Percentiles rank a stretch among this genome's conserved stretches.
Evolutionary conservation across 2,329 filamentous ascomycete species (phyloP).

Genomic region (Aquanectria penicillioides): DNA sequence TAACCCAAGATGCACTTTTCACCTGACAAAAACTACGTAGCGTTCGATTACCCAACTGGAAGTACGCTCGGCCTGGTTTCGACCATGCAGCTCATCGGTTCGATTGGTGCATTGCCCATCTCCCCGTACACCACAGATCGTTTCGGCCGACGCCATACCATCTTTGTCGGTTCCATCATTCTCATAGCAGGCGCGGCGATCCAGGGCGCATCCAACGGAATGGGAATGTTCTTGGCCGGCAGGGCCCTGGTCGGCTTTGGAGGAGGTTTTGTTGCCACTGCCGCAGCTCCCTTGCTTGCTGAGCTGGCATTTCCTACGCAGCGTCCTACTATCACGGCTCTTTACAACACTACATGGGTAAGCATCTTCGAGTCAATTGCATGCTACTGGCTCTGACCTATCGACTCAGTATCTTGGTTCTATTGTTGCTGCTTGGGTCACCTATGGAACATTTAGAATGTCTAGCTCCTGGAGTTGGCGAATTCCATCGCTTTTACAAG

Average conservation of each 20-base stretch:
- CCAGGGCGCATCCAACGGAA: conserved; percentile 42
- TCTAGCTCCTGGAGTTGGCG: conserved; percentile 50
- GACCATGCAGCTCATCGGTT: conserved; percentile 44
- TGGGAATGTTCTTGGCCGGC: conserved; percentile 64
- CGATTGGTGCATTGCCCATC: conserved; percentile 44
- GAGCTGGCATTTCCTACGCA: conserved; percentile 65
- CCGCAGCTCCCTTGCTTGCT: conserved; percentile 60
- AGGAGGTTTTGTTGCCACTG: conserved; percentile 61
- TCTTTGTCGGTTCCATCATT: conserved; percentile 44
- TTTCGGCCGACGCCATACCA: conserved; percentile 44
- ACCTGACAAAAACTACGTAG: too few species aligned
- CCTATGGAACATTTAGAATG: conserved; percentile 55
- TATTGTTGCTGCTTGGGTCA: conserved; percentile 56
- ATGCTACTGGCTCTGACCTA: conserved; percentile 39
- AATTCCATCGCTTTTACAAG: conserved; percentile 44
- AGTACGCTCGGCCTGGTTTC: conserved; percentile 42
- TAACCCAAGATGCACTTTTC: too few species aligned
- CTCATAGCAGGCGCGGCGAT: conserved; percentile 46
- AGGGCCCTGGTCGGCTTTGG: conserved; percentile 65
- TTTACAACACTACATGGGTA: conserved; percentile 54
- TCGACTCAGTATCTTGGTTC: conserved; percentile 59
- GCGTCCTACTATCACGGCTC: conserved; percentile 59
- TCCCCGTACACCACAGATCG: conserved; percentile 46
- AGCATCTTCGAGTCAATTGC: neutral
- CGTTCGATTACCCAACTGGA: conserved; percentile 46